Evolutionary conservation across 441 rosid species (phyloP), one percentile per base, ranked within the genome.

Genomic region (Eutrema salsugineum): DNA sequence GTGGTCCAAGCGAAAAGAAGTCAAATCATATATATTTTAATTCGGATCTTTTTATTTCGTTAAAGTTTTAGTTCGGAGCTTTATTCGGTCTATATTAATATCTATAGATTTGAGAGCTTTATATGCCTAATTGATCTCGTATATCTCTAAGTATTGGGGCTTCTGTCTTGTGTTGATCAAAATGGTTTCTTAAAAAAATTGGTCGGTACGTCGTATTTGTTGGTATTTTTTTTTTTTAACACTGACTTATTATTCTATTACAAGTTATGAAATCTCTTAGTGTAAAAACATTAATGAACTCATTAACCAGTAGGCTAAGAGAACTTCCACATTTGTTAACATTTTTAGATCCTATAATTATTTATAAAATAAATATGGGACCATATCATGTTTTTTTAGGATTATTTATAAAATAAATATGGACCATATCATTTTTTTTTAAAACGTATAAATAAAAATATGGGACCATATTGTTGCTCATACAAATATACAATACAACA

Each of bases 1-100:
- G 48, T 67, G 78, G 57, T 60, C 73, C 68, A 60, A 67, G 42
- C 8, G 53, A 32, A 24, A 74, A 60, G 4, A 74, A 42, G 42
- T 48, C 47, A 44, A 17, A 58, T 58, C 17, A 58, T 36, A 38
- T 14, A 40, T 32, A 15, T 55, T 54, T 3, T 11, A 27, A 28
- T 35, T n/a, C 38, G 19, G 38, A 56, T 68, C 53, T 33, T n/a
- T n/a, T n/a, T n/a, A n/a, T n/a, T n/a, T n/a, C n/a, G n/a, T n/a
- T n/a, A n/a, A n/a, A n/a, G n/a, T 55, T 54, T 3, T 11, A 27
- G 17, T 35, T n/a, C 38, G 19, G 38, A 56, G 57, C 53, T 33
- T 68, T 11, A 22, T 65, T 50, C 38, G 48, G 27, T 48, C 19
- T 15, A 5, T 9, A 24, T 9, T 50, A 8, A 8, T 35, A 8